Evolutionary conservation across 2,329 filamentous ascomycete genomes (phyloP).

Genomic region (Tolypocladium cylindrosporum): DNA sequence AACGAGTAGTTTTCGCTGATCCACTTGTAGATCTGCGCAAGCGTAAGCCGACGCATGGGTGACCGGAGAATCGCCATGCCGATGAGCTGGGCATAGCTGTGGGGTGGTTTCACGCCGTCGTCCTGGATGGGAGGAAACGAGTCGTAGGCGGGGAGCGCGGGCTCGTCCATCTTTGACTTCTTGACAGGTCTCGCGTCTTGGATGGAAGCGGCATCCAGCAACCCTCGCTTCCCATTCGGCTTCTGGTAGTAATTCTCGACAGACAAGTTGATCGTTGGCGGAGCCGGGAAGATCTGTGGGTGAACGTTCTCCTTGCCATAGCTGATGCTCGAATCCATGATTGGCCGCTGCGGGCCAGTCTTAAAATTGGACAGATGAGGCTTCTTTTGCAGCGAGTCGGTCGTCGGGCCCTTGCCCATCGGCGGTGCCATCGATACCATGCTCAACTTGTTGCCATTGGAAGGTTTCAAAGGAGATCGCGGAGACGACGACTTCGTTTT

Average conservation of each 20-base stretch:
- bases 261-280: constrained; percentile 35
- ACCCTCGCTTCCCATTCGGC: constrained; percentile 45
- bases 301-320: constrained; percentile 49
- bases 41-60: constrained; percentile 70
- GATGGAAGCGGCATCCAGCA: constrained; percentile 65
- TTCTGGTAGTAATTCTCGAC: constrained; percentile 45
- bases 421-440: constrained; percentile 60
- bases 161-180: constrained; percentile 54
- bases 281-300: constrained; percentile 38
- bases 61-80: constrained; percentile 94
- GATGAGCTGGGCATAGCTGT: constrained; percentile 91
- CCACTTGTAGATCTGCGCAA: constrained; percentile 98
- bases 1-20: constrained; percentile 92
- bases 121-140: constrained; percentile 78
- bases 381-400: constrained; percentile 63
- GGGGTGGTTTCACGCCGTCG: constrained; percentile 78
- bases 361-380: constrained; percentile 50
- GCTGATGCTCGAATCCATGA: constrained; percentile 28
- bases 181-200: constrained; percentile 59
- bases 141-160: constrained; percentile 53
- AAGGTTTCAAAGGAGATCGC: constrained; percentile 43
- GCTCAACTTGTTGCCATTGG: constrained; percentile 51
- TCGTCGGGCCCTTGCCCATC: constrained; percentile 38
- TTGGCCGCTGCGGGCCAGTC: constrained; percentile 42
- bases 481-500: constrained; percentile 57